Evolutionary conservation across 1,284 basidiomycete species (phyloP), one percentile per base, ranked within the genome.

Genomic region (Ganoderma boninense): DNA sequence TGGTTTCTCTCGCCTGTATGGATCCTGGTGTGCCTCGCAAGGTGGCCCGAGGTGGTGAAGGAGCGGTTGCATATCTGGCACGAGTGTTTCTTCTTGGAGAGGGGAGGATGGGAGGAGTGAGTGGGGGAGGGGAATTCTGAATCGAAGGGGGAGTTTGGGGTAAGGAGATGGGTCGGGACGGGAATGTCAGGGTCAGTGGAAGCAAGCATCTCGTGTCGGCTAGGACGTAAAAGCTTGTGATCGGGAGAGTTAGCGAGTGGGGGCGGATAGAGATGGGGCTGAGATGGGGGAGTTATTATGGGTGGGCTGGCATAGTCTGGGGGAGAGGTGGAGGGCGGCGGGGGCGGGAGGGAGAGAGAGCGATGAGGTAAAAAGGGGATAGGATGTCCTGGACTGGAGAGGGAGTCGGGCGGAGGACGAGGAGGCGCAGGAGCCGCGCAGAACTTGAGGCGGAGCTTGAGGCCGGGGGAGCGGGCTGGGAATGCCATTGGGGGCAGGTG

Each of bases 1-100:
- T 94, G 92, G 80, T 93, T 93, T 69, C 91, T 84, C 77, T 94
- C 92, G 65, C 94, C 93, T 10, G 94, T 95, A 82, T 96, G 94
- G 14, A 95, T 90, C 65, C 93, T 86, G 32, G 91, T 87, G 79
- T 96, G 94, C 62, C 94, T 87, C 0, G 94, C 92, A 26, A 95
- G 88, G 77, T 96, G 95, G 43, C 94, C 94, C 75, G 90, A 92
- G 57, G 94, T 96, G 65, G 92, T 94, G 81, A 96, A 96, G 1
- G 88, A 81, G 75, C 86, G 85, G 32, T 81, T 76, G 79, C 87
- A 88, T 10, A 82, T 83, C 14, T 78, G 77, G 76, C 87, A 88
- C 46, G 84, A 79, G 74, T 87, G 86, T 65, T 82, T 85, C 74
- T 82, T 83, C 74, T 80, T 81, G 54, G 63, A n/a, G 3, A 65